Conservation (phyloP, 2,329 filamentous ascomycete species). For the Aspergillus tubingensis region DNA sequence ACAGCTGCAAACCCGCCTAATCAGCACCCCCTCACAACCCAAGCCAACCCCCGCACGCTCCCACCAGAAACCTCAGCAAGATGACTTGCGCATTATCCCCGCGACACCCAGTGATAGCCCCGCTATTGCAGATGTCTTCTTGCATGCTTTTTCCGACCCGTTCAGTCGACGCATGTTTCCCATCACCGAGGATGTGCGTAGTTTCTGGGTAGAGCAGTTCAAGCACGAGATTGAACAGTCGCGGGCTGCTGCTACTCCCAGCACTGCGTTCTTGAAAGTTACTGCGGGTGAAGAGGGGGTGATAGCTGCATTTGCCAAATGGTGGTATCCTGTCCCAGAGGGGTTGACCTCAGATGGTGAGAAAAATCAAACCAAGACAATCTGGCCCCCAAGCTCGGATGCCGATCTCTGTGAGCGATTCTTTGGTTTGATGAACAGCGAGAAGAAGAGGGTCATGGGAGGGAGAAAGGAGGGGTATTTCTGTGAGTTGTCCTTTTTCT, state of each 20-base stretch:
- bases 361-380: not conserved
- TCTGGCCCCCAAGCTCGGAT: conserved; percentile 13
- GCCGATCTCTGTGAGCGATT: conserved; percentile 11
- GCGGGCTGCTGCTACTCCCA: not conserved
- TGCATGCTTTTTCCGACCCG: conserved; percentile 6
- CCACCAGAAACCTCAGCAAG: not conserved
- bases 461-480: conserved; percentile 5
- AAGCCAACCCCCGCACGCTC: not conserved
- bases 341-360: not conserved
- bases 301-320: conserved; percentile 13
- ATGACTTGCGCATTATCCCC: conserved; percentile 6
- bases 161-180: conserved; percentile 15
- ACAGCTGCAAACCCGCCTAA: not conserved
- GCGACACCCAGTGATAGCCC: not conserved
- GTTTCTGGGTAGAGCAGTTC: conserved; percentile 7
- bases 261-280: conserved; percentile 5
- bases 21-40: not conserved
- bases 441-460: conserved; percentile 2
- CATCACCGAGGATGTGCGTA: conserved; percentile 6
- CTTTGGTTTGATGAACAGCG: not conserved
- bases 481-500: not conserved
- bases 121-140: conserved; percentile 3
- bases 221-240: not conserved
- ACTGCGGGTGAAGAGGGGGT: not conserved
- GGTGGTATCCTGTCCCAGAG: not conserved